Percentiles rank a stretch among this genome's conserved stretches.
phyloP scores from a whole-genome alignment of 108 stramenopile genomes.

The Discostella stelligeroides region DNA sequence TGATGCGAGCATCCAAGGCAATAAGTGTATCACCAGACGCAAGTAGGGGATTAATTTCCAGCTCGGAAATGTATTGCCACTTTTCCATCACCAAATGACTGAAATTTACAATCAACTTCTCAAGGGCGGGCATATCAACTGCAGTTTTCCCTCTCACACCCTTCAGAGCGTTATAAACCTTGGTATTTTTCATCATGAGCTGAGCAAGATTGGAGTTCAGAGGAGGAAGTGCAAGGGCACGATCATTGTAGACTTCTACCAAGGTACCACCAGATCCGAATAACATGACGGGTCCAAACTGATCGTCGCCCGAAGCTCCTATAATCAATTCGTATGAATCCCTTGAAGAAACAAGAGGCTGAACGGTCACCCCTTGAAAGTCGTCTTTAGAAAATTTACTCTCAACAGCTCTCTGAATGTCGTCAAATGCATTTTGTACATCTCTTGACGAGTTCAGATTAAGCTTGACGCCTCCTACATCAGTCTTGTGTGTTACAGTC shows the following conservation, averaged over 20 bases:
- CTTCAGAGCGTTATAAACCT: conserved; percentile 35
- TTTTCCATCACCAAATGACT: conserved; percentile 42
- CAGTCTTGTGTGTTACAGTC: conserved; percentile 48
- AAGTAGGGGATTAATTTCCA: conserved; percentile 50
- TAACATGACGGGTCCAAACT: conserved; percentile 42
- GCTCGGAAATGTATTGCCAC: conserved; percentile 35
- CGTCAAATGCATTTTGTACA: conserved; percentile 29
- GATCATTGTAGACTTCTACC: conserved; percentile 39
- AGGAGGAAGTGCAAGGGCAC: conserved; percentile 33
- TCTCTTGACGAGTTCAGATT: conserved; percentile 31
- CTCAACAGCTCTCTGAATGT: conserved; percentile 17
- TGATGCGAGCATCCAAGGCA: conserved; percentile 42
- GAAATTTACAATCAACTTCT: conserved; percentile 40
- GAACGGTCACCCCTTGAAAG: conserved; percentile 41
- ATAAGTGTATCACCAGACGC: conserved; percentile 10
- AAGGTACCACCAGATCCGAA: conserved; percentile 43
- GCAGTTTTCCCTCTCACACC: conserved; percentile 29
- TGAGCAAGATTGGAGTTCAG: conserved; percentile 46
- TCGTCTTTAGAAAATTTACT: conserved; percentile 5
- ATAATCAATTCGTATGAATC: conserved; percentile 40
- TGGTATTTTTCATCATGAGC: conserved; percentile 39
- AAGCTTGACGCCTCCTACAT: conserved; percentile 46
- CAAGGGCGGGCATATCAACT: conserved; percentile 32
- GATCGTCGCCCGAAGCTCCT: conserved; percentile 31
- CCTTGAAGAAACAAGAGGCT: conserved; percentile 22